Conservation (phyloP, 177 flowering plant species). For the Vitis hybrid region DNA sequence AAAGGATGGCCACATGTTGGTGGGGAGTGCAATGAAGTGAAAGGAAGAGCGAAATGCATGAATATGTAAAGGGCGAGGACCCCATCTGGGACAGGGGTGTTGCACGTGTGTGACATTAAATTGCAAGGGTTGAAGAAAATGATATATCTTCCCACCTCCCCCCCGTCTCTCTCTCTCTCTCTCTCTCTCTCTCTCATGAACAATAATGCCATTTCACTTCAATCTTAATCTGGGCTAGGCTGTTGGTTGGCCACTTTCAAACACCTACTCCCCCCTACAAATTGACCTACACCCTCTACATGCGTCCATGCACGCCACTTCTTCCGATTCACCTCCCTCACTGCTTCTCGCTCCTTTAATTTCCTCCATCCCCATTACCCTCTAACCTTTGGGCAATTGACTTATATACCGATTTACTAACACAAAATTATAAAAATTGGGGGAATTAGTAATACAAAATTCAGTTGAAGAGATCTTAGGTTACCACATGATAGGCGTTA, state of each 20-base stretch:
- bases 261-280: conserved; percentile 7
- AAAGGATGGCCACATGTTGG: not conserved
- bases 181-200: conserved; percentile 1
- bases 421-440: no score
- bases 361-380: no score
- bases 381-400: no score
- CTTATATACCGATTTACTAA: no score
- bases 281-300: conserved; percentile 10
- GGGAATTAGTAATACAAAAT: no score
- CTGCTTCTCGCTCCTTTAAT: no score
- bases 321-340: not conserved
- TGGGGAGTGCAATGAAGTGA: not conserved
- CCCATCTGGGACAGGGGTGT: not conserved
- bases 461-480: no score
- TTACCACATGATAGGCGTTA: no score
- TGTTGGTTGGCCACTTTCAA: not conserved
- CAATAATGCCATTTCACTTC: not conserved
- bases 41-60: no score
- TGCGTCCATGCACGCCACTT: not conserved
- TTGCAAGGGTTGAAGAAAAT: not conserved
- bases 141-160: not conserved
- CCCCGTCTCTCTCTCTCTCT: not conserved
- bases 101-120: conserved; percentile 25
- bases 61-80: not conserved
- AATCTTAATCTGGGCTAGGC: conserved; percentile 20